Base-by-base conservation (phyloP, 805 yeast species). In the Yamadazyma ubonensis region DNA sequence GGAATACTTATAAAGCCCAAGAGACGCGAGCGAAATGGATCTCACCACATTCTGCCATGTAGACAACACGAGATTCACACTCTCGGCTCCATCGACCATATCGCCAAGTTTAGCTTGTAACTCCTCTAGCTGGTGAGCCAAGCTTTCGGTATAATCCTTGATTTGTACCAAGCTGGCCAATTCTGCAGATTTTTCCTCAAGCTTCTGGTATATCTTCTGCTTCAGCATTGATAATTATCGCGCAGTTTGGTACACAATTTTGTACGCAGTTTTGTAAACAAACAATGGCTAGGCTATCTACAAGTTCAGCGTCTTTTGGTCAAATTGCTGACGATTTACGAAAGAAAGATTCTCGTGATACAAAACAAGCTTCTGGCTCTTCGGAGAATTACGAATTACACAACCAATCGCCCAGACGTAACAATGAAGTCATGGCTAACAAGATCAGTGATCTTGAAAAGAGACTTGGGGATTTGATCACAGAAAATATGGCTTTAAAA, bases 41-140 rank as follows among this genome's bases (percentile, higher is more conserved):
- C 77, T 67, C 14, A 79, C 63, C 14, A 83, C 80, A 41, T 74
- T 76, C 40, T 74, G 72, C 90, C 90, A 83, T 49, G 79, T 81
- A 2, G 77, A 67, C 50, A 84, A 67, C 1, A 83, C 76, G 4
- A 70, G 58, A 2, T 78, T 76, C 5, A 80, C 81, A 27, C 82
- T 74, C 36, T 71, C 79, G 1, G 87, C 71, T 0, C 88, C 88
- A 29, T 73, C 72, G 36, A 70, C 59, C 59, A 79, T 59, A 11
- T 66, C 65, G 14, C 67, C 73, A 6, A 82, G 53, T 44, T 75
- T 74, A 4, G 60, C 57, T n/a, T 72, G 74, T 3, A 81, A 61
- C 12, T 61, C 63, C 26, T 72, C 76, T 14, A 82, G 60, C 45
- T 77, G 75, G 2, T 44, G 42, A 6, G 76, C 71, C 20, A 82